A percentile compares a stretch with the other conserved stretches of the same genome.
These are phyloP conservation scores for Parmales sp. DNA, from an alignment of 108 stramenopile genomes.

Conservation along the genomic window DNA sequence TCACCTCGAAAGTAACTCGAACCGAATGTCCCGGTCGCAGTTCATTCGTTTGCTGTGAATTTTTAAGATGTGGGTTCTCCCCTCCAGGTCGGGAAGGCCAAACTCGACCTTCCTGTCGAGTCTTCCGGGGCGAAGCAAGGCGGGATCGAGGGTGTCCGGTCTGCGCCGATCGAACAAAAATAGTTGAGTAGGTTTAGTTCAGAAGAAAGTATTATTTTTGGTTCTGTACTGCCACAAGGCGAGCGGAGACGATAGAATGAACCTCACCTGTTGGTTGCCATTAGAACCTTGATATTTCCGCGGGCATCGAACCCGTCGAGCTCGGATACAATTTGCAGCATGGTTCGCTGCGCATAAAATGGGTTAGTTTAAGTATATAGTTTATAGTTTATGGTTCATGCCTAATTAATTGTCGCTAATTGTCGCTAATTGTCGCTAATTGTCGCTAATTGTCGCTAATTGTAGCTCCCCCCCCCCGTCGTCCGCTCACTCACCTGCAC, in stretches of 20 bases:
- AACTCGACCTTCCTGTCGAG: conserved; percentile 97
- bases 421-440: no score
- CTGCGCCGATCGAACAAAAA: no score
- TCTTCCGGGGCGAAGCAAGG: conserved; percentile 87
- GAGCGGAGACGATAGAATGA: neutral
- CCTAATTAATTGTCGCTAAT: no score
- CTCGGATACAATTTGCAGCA: conserved; percentile 98
- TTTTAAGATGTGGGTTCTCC: conserved; percentile 84
- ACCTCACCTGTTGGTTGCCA: conserved; percentile 76
- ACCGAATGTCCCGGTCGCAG: conserved; percentile 92
- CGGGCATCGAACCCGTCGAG: conserved; percentile 95
- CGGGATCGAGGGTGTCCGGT: conserved; percentile 95
- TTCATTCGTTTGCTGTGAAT: conserved; percentile 98
- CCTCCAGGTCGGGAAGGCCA: conserved; percentile 89
- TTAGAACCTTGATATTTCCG: conserved; percentile 97
- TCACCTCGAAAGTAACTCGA: conserved; percentile 97
- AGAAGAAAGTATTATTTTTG: no score
- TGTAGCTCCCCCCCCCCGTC: no score
- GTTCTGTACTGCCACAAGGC: neutral
- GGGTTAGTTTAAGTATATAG: no score
- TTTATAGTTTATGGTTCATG: no score
- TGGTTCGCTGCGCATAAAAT: no score
- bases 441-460: no score
- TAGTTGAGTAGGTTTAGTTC: no score
- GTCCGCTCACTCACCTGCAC: no score